Base-by-base conservation (phyloP, 2,329 filamentous ascomycete genomes). In the Penicillium sp. region DNA sequence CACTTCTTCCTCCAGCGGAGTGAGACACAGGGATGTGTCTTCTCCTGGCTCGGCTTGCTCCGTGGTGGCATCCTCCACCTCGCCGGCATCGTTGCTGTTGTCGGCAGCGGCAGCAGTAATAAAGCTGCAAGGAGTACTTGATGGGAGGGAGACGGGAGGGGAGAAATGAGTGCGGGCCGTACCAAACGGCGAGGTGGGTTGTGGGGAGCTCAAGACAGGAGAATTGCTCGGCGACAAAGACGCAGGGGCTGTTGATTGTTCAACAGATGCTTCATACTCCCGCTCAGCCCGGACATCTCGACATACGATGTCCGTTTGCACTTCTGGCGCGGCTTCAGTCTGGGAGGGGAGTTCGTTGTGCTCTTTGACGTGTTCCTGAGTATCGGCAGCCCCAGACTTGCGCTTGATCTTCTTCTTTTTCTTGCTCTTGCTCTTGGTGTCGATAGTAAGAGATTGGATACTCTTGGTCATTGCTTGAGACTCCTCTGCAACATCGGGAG, bases 81-180 rank as follows among this genome's bases (percentile, higher is more conserved):
- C 40, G 6, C 29, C 31, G 14, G n/a, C 22, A 27, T 22, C 5
- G 16, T n/a, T 47, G 18, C 32, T 16, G 4, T n/a, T 31, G 36
- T 22, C 5, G 24, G 11, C 41, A 18, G 39, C 22, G 10, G 14
- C 43, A 9, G 50, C 21, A 10, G 50, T 53, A 10, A 22, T 22
- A 18, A 50, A 49, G 11, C 18, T 16, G 16, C 14, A 49, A 24
- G 32, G 40, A 8, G 50, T 18, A 18, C 39, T 49, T 32, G 32
- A 16, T 9, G 24, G 32, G 31, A 18, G n/a, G 14, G 32, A 31
- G n/a, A 24, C 13, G 8, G 10, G 24, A 36, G 50, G 46, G 24
- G 50, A 49, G 50, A 50, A 4, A 22, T 44, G 24, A 24, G 46
- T 27, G 31, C 32, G 40, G 24, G 50, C 40, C 22, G 50, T 50